phyloP scores from a whole-genome alignment of 768 basidiomycete genomes.

The Thelephora ganbajun region DNA sequence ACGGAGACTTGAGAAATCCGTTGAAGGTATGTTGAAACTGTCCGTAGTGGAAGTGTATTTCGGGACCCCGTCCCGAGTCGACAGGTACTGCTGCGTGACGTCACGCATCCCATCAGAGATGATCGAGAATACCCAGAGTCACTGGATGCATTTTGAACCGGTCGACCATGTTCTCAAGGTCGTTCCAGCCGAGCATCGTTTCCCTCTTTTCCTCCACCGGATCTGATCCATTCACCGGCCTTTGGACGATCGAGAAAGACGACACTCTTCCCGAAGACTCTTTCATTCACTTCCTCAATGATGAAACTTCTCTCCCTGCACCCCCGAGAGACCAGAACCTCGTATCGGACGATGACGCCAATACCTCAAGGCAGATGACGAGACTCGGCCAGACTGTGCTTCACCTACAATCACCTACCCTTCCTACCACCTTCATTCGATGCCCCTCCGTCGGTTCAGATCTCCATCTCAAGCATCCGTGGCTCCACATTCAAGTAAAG shows the following conservation, averaged over 20 bases:
- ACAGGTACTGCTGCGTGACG: not conserved
- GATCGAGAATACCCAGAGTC: too few relatives aligned
- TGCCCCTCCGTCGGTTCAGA: slow-evolving; percentile 31
- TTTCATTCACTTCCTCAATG: slow-evolving; percentile 48
- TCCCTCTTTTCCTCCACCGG: slow-evolving; percentile 68
- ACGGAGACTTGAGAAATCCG: too few relatives aligned
- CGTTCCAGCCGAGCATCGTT: slow-evolving; percentile 48
- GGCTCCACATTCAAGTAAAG: slow-evolving; percentile 67
- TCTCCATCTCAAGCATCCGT: slow-evolving; percentile 52
- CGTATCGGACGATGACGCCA: slow-evolving; percentile 18
- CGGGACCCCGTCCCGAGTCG: not conserved
- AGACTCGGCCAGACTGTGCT: slow-evolving; percentile 53
- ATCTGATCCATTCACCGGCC: slow-evolving; percentile 35
- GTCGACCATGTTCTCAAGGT: slow-evolving; percentile 35
- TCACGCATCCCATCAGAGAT: not conserved
- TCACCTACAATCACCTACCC: slow-evolving; percentile 67
- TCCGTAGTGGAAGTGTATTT: too few relatives aligned
- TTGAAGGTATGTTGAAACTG: too few relatives aligned
- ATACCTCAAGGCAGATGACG: slow-evolving; percentile 14
- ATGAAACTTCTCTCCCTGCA: slow-evolving; percentile 32
- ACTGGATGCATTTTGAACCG: not conserved
- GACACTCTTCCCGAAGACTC: slow-evolving; percentile 44
- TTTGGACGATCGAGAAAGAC: slow-evolving; percentile 40
- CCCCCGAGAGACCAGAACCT: slow-evolving; percentile 33
- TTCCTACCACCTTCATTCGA: slow-evolving; percentile 53